Percentiles rank a stretch among this genome's conserved stretches.
These are phyloP conservation scores for Tolypocladium pustulatum DNA, from an alignment of 2,329 filamentous ascomycete genomes.

Conservation along the genomic window DNA sequence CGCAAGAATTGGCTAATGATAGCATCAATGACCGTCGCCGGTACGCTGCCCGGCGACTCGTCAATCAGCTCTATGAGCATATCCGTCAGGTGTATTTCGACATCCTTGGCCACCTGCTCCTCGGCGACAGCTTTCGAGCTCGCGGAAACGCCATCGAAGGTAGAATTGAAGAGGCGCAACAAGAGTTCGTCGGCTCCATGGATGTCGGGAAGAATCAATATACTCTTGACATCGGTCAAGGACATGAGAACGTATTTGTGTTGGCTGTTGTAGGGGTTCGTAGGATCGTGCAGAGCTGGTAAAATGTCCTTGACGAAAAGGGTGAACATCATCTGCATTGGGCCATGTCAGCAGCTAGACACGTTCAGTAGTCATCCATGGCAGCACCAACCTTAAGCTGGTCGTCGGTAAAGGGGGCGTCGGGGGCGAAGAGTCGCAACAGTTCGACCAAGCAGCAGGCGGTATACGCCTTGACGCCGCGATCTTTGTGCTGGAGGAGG, in stretches of 20 bases:
- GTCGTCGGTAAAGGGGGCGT: slow-evolving; percentile 83
- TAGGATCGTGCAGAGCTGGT: slow-evolving; percentile 74
- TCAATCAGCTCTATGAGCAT: slow-evolving; percentile 80
- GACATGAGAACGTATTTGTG: slow-evolving; percentile 87
- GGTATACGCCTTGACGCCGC: slow-evolving; percentile 80
- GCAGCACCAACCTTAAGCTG: slow-evolving; percentile 69
- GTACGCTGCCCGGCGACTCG: slow-evolving; percentile 62
- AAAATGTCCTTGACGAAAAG: slow-evolving; percentile 77
- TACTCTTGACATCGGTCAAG: slow-evolving; percentile 86
- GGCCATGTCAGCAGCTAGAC: slow-evolving; percentile 2
- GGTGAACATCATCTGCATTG: slow-evolving; percentile 73
- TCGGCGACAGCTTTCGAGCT: slow-evolving; percentile 64
- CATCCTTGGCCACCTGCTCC: slow-evolving; percentile 82
- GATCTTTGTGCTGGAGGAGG: slow-evolving; percentile 83
- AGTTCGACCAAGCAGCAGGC: slow-evolving; percentile 89
- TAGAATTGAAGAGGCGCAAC: slow-evolving; percentile 70
- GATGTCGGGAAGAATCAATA: slow-evolving; percentile 82
- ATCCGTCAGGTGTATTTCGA: slow-evolving; percentile 84
- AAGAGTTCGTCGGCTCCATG: slow-evolving; percentile 72
- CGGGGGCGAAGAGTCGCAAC: slow-evolving; percentile 81
- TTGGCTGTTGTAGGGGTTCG: slow-evolving; percentile 83
- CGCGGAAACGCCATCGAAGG: slow-evolving; percentile 84
- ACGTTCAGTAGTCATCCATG: neutral
- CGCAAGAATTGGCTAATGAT: slow-evolving; percentile 94
- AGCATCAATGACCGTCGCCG: slow-evolving; percentile 75